Evolutionary conservation across 2,329 filamentous ascomycete genomes (phyloP).

Genomic region (Gaeumannomyces sp.): DNA sequence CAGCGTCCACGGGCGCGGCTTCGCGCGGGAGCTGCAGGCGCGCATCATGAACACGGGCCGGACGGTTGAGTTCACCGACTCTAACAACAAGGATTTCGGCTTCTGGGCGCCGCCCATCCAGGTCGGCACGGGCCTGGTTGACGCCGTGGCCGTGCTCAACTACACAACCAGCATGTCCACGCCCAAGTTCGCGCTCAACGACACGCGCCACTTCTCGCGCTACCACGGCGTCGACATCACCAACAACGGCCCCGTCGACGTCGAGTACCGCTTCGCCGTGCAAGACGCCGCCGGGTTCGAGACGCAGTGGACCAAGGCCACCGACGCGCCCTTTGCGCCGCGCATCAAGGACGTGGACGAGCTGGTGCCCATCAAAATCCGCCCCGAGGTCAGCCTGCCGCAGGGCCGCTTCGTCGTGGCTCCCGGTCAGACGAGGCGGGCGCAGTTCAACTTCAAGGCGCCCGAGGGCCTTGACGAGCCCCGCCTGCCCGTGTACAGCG

Average conservation of each 20-base stretch:
- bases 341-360: conserved; percentile 15
- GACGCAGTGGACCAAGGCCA: conserved; percentile 14
- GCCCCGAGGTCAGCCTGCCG: conserved; percentile 13
- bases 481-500: conserved; percentile 28
- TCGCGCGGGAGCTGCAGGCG: conserved; percentile 23
- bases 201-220: conserved; percentile 33
- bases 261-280: conserved; percentile 27
- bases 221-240: conserved; percentile 26
- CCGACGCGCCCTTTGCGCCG: neutral
- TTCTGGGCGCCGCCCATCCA: conserved; percentile 22
- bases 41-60: conserved; percentile 29
- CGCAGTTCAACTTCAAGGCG: conserved; percentile 21
- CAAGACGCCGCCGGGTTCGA: conserved; percentile 31
- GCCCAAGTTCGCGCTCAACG: conserved; percentile 36
- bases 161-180: conserved; percentile 30
- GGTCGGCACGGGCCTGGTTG: conserved; percentile 34
- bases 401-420: conserved; percentile 18
- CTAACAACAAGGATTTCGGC: conserved; percentile 17
- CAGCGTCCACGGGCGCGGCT: conserved; percentile 22
- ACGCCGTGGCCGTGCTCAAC: conserved; percentile 34
- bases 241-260: conserved; percentile 28
- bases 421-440: conserved; percentile 20
- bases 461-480: conserved; percentile 18
- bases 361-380: conserved; percentile 12
- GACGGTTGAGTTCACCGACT: conserved; percentile 24